Base-by-base conservation (phyloP, 495 filamentous ascomycete species). In the Tetracladium setigerum region DNA sequence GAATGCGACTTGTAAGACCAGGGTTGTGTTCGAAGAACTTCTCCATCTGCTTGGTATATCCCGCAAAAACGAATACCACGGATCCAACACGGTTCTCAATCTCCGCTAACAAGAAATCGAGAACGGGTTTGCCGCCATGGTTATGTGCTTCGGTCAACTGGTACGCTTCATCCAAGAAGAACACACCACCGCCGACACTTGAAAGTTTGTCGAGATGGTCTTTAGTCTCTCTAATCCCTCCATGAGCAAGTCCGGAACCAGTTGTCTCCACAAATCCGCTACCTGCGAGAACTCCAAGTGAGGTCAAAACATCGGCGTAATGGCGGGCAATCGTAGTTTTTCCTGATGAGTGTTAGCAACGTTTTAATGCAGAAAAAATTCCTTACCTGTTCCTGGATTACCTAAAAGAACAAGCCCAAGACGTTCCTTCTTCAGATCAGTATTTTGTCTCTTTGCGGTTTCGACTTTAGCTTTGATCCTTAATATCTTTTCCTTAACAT, bases 241-340 rank as follows among this genome's bases (percentile, higher is more conserved):
- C 69, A 51, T 78, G 76, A 0, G 83, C 76, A 1, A 94, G 67
- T n/a, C 67, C 62, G 0, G 84, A 77, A 0, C 86, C 87, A 0
- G 86, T 83, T 0, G 77, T 85, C 51, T 90, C 86, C 1, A 77
- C 57, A 36, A 91, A 78, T 12, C 48, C 57, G n/a, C 52, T 42
- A 0, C 68, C 72, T 0, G 77, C 64, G 16, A 87, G 65, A 6
- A 77, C 73, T 0, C 78, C 78, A 0, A 87, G 64, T 0, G 79
- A 70, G 0, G 74, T 65, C 2, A 91, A 60, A 46, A 89, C 82
- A 36, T 78, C 73, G 5, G 80, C 84, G 49, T 90, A 94, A 0
- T 86, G 61, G 5, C 84, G 72, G n/a, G 86, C 86, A 12, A 90
- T 80, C 0, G 86, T 91, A 0, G 87, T 91, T 67, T 91, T 94